These are phyloP conservation scores for Thozetella sp. DNA, from an alignment of 495 filamentous ascomycete genomes.

Conservation along the genomic window DNA sequence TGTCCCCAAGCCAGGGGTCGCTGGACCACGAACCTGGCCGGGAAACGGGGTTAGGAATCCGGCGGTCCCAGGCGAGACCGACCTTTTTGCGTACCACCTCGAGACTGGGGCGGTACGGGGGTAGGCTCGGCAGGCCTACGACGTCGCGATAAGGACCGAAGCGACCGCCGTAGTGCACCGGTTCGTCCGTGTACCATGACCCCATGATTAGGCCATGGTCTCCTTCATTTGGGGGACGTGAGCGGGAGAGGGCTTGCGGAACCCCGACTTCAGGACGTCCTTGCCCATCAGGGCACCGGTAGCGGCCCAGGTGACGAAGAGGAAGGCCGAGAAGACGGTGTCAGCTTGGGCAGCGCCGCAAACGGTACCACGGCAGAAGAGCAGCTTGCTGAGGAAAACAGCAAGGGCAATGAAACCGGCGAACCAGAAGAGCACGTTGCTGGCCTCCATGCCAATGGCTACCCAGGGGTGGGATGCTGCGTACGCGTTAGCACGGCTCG, in stretches of 20 bases:
- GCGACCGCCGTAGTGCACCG: neutral
- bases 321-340: constrained; percentile 44
- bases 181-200: constrained; percentile 5
- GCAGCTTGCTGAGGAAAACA: constrained; percentile 58
- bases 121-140: neutral
- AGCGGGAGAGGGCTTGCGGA: constrained; percentile 21
- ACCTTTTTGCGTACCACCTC: constrained; percentile 9
- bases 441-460: constrained; percentile 61
- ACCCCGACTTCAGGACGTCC: constrained; percentile 36
- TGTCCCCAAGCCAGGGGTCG: neutral
- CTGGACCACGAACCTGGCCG: neutral
- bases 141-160: neutral
- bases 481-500: constrained; percentile 15
- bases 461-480: constrained; percentile 56
- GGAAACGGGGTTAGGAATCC: neutral
- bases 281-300: constrained; percentile 31
- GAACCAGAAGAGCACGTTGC: constrained; percentile 83
- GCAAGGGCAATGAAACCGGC: constrained; percentile 73
- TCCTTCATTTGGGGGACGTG: constrained; percentile 28
- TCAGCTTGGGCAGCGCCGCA: constrained; percentile 49
- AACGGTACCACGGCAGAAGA: constrained; percentile 52
- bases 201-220: constrained; percentile 14
- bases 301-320: constrained; percentile 43
- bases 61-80: constrained; percentile 10
- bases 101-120: neutral